Conservation (phyloP, 2,329 filamentous ascomycete genomes). For the Falciphora oryzae region DNA sequence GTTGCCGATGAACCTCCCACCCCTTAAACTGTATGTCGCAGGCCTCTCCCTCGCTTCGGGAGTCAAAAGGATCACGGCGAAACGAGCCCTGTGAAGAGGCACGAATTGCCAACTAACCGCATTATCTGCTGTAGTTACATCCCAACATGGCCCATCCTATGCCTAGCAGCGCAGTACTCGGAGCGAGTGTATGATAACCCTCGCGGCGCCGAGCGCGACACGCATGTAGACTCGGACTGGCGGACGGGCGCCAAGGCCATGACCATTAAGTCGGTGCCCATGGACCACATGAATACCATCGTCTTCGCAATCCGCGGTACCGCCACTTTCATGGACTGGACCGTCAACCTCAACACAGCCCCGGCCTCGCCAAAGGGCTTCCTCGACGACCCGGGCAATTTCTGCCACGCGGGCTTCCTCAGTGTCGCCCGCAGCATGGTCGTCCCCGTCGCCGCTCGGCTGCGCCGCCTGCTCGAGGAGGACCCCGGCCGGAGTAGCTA, state of each 20-base stretch:
- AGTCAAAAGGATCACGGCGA: not conserved
- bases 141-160: constrained; percentile 70
- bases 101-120: not conserved
- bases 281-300: constrained; percentile 72
- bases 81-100: not conserved
- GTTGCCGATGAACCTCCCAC: constrained; percentile 60
- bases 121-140: constrained; percentile 48
- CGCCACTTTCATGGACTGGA: constrained; percentile 78
- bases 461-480: constrained; percentile 65
- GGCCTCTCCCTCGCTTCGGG: constrained; percentile 8
- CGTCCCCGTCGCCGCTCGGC: constrained; percentile 61
- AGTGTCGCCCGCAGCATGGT: constrained; percentile 72
- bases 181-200: constrained; percentile 67
- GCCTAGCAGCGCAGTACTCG: constrained; percentile 72
- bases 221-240: constrained; percentile 67
- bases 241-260: constrained; percentile 74
- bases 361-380: constrained; percentile 63
- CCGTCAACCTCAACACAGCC: constrained; percentile 69
- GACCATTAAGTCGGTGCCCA: constrained; percentile 73
- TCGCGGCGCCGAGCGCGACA: constrained; percentile 54
- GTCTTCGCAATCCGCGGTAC: constrained; percentile 81
- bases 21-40: constrained; percentile 55
- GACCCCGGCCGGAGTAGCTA: constrained; percentile 60
- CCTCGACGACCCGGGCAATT: constrained; percentile 70
- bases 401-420: constrained; percentile 77